Percentiles rank a stretch among this genome's conserved stretches.
phyloP scores from a whole-genome alignment of 352 stramenopile species.

The Saprolegnia diclina region DNA sequence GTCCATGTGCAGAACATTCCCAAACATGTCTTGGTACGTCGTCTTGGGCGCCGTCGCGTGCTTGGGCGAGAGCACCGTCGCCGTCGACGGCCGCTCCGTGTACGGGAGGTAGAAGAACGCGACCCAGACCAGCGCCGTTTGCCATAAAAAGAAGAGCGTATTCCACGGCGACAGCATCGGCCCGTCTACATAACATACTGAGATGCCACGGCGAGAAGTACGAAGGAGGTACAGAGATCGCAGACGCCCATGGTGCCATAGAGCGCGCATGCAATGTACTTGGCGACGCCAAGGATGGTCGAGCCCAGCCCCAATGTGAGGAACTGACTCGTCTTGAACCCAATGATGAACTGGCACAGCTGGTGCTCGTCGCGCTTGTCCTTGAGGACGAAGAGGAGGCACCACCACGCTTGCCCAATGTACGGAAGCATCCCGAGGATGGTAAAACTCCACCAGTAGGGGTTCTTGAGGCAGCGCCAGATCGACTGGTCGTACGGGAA shows the following conservation, averaged over 20 bases:
- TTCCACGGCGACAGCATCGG: constrained; percentile 61
- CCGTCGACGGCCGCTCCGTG: constrained; percentile 55
- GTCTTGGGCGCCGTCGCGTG: constrained; percentile 31
- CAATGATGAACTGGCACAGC: constrained; percentile 89
- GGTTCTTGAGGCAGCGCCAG: constrained; percentile 79
- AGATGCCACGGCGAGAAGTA: background rate
- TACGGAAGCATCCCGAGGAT: constrained; percentile 75
- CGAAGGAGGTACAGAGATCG: constrained; percentile 36
- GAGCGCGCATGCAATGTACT: constrained; percentile 71
- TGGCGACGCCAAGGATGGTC: constrained; percentile 51
- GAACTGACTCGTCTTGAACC: constrained; percentile 88
- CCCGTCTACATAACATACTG: constrained; percentile 29
- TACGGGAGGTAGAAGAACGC: constrained; percentile 83
- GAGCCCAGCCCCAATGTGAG: constrained; percentile 77
- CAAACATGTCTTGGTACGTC: constrained; percentile 73
- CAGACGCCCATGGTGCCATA: constrained; percentile 53
- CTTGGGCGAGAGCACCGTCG: constrained; percentile 52
- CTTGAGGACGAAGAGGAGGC: constrained; percentile 85
- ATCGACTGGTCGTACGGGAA: constrained; percentile 85
- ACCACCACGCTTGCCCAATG: constrained; percentile 86
- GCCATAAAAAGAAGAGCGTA: constrained; percentile 74
- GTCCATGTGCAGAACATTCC: constrained; percentile 70
- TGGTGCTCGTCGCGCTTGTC: constrained; percentile 91
- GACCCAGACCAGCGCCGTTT: constrained; percentile 78
- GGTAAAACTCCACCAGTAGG: constrained; percentile 73